These are phyloP conservation scores for Pseudogymnoascus verrucosus DNA, from an alignment of 2,329 filamentous ascomycete species.

Conservation along the genomic window DNA sequence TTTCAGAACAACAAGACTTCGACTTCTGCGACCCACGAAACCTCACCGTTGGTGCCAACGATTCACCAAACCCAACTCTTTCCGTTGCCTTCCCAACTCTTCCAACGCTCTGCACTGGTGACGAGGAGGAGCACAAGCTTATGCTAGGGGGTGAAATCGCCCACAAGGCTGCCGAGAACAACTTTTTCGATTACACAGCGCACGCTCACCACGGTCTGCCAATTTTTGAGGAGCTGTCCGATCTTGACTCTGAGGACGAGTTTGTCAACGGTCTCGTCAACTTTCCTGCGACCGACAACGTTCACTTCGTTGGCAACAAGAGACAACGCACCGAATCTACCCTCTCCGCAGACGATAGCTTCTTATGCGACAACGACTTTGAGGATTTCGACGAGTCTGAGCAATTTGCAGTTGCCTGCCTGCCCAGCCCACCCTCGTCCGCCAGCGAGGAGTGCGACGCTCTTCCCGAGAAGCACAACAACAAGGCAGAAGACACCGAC, in stretches of 20 bases:
- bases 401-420: conserved; percentile 49
- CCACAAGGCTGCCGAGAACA: conserved; percentile 39
- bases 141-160: conserved; percentile 42
- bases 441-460: conserved; percentile 37
- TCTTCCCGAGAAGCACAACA: conserved; percentile 51
- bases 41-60: conserved; percentile 59
- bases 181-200: conserved; percentile 45
- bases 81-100: conserved; percentile 58
- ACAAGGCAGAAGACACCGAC: conserved; percentile 32
- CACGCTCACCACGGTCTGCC: conserved; percentile 53
- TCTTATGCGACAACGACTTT: conserved; percentile 68
- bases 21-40: conserved; percentile 91
- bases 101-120: conserved; percentile 51
- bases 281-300: conserved; percentile 52
- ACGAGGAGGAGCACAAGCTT: conserved; percentile 50
- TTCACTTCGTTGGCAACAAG: conserved; percentile 55
- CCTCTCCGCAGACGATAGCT: conserved; percentile 66
- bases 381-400: conserved; percentile 67
- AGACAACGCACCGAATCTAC: conserved; percentile 61
- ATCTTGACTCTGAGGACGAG: conserved; percentile 86
- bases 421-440: conserved; percentile 55
- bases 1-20: conserved; percentile 59
- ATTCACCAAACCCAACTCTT: conserved; percentile 35
- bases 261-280: conserved; percentile 68
- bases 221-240: conserved; percentile 76